Percentiles rank a stretch among this genome's conserved stretches.
Conservation (phyloP, 208 protist genomes). For the Zelonia costaricensis region DNA sequence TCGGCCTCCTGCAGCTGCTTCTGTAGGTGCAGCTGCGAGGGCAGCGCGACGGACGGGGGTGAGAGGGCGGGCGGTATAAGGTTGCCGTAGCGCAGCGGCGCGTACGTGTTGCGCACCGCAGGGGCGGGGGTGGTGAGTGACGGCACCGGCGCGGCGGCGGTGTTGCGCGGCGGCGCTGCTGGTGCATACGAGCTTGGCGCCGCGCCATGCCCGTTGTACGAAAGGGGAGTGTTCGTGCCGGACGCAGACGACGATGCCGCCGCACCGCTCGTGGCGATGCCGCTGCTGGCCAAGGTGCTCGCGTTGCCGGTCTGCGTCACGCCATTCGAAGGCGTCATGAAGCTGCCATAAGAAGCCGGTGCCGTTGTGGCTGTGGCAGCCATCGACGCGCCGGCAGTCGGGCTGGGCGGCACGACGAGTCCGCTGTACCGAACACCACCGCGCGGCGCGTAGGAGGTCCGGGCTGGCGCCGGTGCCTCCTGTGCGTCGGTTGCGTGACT, state of each 20-base stretch:
- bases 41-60: too few species aligned
- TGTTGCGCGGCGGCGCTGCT: not conserved
- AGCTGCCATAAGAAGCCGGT: too few species aligned
- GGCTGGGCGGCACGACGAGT: not conserved
- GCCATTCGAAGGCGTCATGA: too few species aligned
- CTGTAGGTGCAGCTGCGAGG: too few species aligned
- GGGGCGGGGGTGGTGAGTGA: not conserved
- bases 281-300: not conserved
- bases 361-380: too few species aligned
- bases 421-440: constrained; percentile 23
- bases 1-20: too few species aligned
- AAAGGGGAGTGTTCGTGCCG: too few species aligned
- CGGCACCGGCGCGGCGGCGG: not conserved
- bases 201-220: too few species aligned
- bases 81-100: constrained; percentile 31
- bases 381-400: not conserved
- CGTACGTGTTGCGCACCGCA: constrained; percentile 22
- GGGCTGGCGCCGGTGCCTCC: constrained; percentile 15
- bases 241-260: too few species aligned
- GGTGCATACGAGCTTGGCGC: too few species aligned
- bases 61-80: constrained; percentile 3
- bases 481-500: not conserved
- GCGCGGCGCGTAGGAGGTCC: constrained; percentile 29
- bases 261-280: too few species aligned
- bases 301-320: too few species aligned